Evolutionary conservation across 2,329 filamentous ascomycete species (phyloP).

Genomic region (Stagonosporopsis cucurbitacearum): DNA sequence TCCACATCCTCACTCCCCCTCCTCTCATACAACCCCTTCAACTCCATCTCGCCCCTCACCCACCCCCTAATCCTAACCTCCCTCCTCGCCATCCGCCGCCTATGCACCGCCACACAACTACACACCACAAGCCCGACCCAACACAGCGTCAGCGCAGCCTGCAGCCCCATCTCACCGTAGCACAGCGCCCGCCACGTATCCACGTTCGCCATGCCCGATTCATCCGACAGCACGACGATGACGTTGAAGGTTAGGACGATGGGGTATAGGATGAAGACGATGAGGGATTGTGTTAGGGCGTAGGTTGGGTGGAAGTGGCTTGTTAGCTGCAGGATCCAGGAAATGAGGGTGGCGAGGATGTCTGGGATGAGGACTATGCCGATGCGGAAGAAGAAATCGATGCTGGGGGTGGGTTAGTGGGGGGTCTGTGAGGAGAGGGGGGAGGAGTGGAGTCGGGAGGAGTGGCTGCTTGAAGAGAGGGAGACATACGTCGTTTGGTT

Average conservation of each 20-base stretch:
- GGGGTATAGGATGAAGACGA: not conserved
- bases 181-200: not conserved
- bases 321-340: not conserved
- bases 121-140: not conserved
- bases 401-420: not conserved
- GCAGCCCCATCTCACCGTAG: conserved; percentile 2
- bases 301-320: not conserved
- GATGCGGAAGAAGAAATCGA: conserved; percentile 5
- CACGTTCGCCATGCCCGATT: not conserved
- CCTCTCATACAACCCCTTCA: not conserved
- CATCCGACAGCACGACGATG: not conserved
- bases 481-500: not conserved
- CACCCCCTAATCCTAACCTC: not conserved
- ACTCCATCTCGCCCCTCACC: not conserved
- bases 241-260: not conserved
- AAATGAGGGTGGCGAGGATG: not conserved
- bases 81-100: not conserved
- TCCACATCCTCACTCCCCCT: not conserved
- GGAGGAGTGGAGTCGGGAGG: no score
- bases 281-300: not conserved
- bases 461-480: no score
- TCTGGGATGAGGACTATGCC: conserved; percentile 2
- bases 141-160: not conserved
- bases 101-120: not conserved
- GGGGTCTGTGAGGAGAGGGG: not conserved